These are phyloP conservation scores for Poteriospumella lacustris DNA, from an alignment of 108 stramenopile genomes.

Conservation along the genomic window DNA sequence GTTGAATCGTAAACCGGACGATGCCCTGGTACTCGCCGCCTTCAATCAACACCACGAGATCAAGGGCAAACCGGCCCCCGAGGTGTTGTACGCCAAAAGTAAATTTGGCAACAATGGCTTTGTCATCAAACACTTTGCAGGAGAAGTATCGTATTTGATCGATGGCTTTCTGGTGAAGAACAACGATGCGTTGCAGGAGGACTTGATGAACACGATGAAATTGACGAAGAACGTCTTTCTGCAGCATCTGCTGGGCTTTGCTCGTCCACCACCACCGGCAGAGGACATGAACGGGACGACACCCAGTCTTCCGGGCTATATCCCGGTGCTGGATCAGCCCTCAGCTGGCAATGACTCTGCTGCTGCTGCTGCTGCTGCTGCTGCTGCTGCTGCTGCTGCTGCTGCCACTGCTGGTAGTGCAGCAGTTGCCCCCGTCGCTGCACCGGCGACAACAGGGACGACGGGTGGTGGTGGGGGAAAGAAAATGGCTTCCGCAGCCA, in stretches of 20 bases:
- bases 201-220: conserved; percentile 13
- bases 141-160: conserved; percentile 72
- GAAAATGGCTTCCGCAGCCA: conserved; percentile 10
- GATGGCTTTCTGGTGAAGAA: conserved; percentile 64
- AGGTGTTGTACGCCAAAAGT: not conserved
- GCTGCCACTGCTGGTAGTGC: no score
- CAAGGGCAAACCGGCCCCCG: no score
- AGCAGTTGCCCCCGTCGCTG: not conserved
- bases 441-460: not conserved
- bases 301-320: no score
- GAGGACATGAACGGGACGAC: no score
- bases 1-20: conserved; percentile 53
- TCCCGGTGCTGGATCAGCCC: not conserved
- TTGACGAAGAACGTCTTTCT: conserved; percentile 1
- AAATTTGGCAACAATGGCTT: conserved; percentile 43
- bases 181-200: conserved; percentile 68
- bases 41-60: conserved; percentile 21
- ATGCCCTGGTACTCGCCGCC: conserved; percentile 36
- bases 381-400: no score
- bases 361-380: no score
- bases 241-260: not conserved
- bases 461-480: not conserved
- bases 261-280: no score
- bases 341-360: no score
- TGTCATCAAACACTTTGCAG: conserved; percentile 76